phyloP scores from a whole-genome alignment of 1,139 yeast species.

The Zygosaccharomyces sapae region DNA sequence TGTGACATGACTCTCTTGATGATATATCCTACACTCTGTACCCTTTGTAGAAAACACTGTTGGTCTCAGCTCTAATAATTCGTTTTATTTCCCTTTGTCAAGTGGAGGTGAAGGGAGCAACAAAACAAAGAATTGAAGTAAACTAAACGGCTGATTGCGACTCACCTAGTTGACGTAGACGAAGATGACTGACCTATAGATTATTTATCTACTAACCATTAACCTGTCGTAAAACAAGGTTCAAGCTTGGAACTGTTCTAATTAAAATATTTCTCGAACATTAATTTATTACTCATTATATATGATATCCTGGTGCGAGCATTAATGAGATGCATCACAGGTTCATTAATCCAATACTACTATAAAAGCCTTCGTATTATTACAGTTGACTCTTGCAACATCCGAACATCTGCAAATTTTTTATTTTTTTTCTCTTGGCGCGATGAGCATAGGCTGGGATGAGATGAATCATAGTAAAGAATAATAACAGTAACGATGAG shows the following conservation, averaged over 20 bases:
- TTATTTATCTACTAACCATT: neutral
- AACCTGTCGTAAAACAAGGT: neutral
- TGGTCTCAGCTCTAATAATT: neutral
- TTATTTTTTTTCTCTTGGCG: slow-evolving; percentile 2
- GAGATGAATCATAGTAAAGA: neutral
- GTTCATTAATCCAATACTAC: neutral
- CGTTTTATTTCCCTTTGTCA: neutral
- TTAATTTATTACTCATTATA: neutral
- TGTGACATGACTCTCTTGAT: slow-evolving; percentile 36
- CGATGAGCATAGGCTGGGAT: slow-evolving; percentile 5
- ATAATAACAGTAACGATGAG: neutral
- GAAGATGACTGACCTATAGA: neutral
- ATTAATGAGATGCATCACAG: neutral
- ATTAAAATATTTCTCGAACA: neutral
- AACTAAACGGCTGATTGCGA: neutral
- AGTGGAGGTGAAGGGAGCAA: neutral
- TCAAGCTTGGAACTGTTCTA: neutral
- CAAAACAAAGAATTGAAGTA: neutral
- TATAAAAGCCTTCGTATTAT: slow-evolving; percentile 1
- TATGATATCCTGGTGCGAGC: neutral
- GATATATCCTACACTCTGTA: neutral
- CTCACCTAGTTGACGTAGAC: neutral
- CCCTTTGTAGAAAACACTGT: neutral
- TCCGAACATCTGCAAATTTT: slow-evolving; percentile 5
- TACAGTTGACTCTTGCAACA: slow-evolving; percentile 6